phyloP scores from a whole-genome alignment of 108 stramenopile species.

The Cylindrotheca closterium region DNA sequence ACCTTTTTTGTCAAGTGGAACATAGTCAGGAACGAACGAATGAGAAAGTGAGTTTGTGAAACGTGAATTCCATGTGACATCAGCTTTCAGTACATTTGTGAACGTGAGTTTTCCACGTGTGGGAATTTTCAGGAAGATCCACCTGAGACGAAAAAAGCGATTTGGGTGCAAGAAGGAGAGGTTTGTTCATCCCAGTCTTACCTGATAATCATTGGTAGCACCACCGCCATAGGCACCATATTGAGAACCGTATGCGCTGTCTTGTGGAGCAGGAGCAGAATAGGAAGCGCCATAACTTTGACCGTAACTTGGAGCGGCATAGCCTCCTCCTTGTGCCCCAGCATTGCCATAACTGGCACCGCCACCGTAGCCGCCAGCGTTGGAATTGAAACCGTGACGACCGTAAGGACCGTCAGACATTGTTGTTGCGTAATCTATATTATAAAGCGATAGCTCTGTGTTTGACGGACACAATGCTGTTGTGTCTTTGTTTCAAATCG shows the following conservation, averaged over 20 bases:
- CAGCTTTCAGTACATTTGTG: too few species aligned
- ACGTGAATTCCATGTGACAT: slow-evolving; percentile 5
- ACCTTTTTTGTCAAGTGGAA: slow-evolving; percentile 8
- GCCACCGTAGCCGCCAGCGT: slow-evolving; percentile 46
- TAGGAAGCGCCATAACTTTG: slow-evolving; percentile 38
- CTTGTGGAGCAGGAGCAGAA: slow-evolving; percentile 36
- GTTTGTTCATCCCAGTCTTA: too few species aligned
- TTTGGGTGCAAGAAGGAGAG: too few species aligned
- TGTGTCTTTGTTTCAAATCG: too few species aligned
- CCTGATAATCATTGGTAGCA: slow-evolving; percentile 31
- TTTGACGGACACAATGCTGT: too few species aligned
- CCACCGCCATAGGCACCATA: slow-evolving; percentile 47
- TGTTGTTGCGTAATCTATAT: too few species aligned
- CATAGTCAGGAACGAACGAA: background rate
- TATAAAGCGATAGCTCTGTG: too few species aligned
- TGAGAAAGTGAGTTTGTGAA: background rate
- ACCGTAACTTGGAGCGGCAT: slow-evolving; percentile 47
- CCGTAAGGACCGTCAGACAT: slow-evolving; percentile 85
- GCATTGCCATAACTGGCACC: slow-evolving; percentile 25
- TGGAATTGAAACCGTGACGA: slow-evolving; percentile 65
- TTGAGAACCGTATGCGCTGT: slow-evolving; percentile 35
- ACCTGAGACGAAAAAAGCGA: too few species aligned
- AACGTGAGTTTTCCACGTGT: too few species aligned
- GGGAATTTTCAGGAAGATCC: too few species aligned
- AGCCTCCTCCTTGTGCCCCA: slow-evolving; percentile 34